A percentile compares a stretch with the other conserved stretches of the same genome.
Evolutionary conservation across 164 flowering plant species (phyloP).

Genomic region (Brasenia schreberi): DNA sequence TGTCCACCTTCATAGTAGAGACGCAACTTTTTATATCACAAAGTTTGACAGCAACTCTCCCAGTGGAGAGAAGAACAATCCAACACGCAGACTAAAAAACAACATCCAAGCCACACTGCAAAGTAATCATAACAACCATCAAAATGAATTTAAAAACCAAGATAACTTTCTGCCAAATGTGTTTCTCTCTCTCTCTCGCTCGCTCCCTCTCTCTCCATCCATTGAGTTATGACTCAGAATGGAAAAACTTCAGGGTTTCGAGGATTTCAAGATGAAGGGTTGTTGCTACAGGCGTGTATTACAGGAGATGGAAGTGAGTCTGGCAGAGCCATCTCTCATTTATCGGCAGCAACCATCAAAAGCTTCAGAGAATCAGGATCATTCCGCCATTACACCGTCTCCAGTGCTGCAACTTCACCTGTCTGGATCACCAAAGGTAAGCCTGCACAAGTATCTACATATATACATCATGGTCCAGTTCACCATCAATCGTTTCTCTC

Average conservation of each 20-base stretch:
- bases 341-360: conserved; percentile 46
- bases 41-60: neutral
- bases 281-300: neutral
- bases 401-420: conserved; percentile 91
- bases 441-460: neutral
- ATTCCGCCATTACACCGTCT: conserved; percentile 43
- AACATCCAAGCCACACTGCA: neutral
- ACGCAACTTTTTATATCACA: neutral
- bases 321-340: neutral
- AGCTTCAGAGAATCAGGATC: conserved; percentile 67
- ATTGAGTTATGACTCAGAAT: neutral
- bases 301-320: neutral
- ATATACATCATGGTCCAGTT: neutral
- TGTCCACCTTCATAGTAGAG: neutral
- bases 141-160: neutral
- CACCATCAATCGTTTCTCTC: neutral
- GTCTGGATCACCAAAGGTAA: conserved; percentile 59
- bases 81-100: neutral
- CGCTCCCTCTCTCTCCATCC: neutral
- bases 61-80: neutral
- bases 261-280: neutral
- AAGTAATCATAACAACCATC: neutral
- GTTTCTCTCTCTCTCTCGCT: neutral
- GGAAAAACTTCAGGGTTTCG: neutral
- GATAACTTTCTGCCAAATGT: neutral